phyloP scores from a whole-genome alignment of 164 flowering plant genomes.

The Umbellularia californica region DNA sequence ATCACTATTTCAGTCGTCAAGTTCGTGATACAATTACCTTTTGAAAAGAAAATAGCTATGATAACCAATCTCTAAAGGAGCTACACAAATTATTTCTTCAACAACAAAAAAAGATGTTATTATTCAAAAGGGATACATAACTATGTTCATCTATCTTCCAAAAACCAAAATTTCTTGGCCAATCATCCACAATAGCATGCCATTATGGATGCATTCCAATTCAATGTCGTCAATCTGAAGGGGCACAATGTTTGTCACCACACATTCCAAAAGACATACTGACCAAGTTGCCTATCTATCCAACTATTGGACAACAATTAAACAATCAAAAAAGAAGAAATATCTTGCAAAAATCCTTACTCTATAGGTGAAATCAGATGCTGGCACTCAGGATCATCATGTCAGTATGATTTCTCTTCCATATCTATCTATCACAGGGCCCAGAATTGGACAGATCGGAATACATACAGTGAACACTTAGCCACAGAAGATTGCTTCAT shows the following conservation, averaged over 20 bases:
- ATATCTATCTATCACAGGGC: no score
- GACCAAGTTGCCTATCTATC: not conserved
- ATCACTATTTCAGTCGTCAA: not conserved
- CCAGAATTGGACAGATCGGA: no score
- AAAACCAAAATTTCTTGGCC: not conserved
- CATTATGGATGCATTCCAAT: not conserved
- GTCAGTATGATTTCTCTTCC: not conserved
- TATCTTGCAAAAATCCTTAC: not conserved
- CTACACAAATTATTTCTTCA: no score
- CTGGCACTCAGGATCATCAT: not conserved
- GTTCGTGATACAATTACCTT: no score
- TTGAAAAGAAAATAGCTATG: no score
- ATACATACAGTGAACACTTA: not conserved
- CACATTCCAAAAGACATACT: not conserved
- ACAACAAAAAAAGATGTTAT: no score
- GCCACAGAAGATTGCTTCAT: not conserved
- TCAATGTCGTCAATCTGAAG: no score
- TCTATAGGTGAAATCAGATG: not conserved
- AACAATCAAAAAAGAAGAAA: not conserved
- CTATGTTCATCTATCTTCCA: not conserved
- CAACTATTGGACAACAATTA: not conserved
- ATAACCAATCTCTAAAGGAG: no score
- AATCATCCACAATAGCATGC: not conserved
- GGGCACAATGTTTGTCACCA: not conserved
- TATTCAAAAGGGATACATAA: not conserved